Base-by-base conservation (phyloP, 192 early-diverging fungal species). In the Podila verticillata region DNA sequence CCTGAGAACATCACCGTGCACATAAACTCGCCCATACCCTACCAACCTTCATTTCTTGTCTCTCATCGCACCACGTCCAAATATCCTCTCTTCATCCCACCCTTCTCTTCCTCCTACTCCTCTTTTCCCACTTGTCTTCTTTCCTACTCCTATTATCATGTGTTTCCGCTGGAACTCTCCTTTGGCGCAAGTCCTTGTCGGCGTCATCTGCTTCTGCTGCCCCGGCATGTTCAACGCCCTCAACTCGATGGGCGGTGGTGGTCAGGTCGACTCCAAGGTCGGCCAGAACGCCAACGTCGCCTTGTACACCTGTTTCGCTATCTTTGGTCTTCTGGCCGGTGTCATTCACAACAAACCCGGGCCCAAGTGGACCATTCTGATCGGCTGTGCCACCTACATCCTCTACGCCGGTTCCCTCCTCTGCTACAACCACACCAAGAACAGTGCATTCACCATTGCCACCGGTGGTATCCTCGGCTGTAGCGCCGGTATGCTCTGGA, bases 211-310 rank as follows among this genome's bases (percentile, higher is more conserved):
- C 75, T 90, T 93, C 66, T 88, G 89, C 56, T 91, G 92, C 57
- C 92, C 93, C 6, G 92, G 93, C n/a, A 93, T 93, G 90, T 92
- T 92, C 80, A 93, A 93, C 59, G 90, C 90, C 49, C 70, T 92
- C 22, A 74, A 74, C 49, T 74, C 72, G 1, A 82, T 91, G 74
- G 91, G 91, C 44, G 91, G 88, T 65, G 90, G 85, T 32, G 91
- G 92, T 20, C 87, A 90, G 72, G 32, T 89, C 26, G 85, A 88
- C 81, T 82, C 82, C 17, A 85, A 79, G n/a, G 84, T 87, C 29
- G 88, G 85, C 30, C 87, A 91, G 83, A 88, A 93, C 68, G 93
- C 90, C 82, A 91, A 91, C 74, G 91, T 91, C 8, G 91, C 94
- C 58, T 86, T 94, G 17, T 91, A 92, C 83, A 84, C 88, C 34